These are phyloP conservation scores for Macroventuria anomochaeta DNA, from an alignment of 2,329 filamentous ascomycete genomes.

Conservation along the genomic window DNA sequence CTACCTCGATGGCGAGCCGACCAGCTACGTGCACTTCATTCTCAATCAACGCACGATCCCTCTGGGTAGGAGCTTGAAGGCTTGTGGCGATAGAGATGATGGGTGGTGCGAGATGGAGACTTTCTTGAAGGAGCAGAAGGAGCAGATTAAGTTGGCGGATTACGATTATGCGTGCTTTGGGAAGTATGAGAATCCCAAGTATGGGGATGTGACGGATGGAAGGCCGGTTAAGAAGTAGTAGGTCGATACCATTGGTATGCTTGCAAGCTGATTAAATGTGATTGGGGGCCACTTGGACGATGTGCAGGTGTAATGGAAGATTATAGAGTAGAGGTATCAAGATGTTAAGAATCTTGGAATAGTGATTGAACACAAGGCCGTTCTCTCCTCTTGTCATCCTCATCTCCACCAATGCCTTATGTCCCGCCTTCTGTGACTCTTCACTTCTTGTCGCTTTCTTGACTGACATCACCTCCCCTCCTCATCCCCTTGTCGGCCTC, in stretches of 20 bases:
- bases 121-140: constrained; percentile 68
- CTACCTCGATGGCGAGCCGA: constrained; percentile 62
- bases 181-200: constrained; percentile 57
- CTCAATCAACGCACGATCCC: constrained; percentile 77
- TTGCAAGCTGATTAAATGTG: not conserved
- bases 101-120: constrained; percentile 78
- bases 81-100: constrained; percentile 71
- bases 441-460: not conserved
- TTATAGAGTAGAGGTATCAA: not conserved
- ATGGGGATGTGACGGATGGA: constrained; percentile 60
- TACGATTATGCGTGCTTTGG: constrained; percentile 73
- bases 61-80: constrained; percentile 68
- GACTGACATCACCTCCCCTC: not conserved
- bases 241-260: not conserved
- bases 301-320: not conserved
- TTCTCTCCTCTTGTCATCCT: not conserved
- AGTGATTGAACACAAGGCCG: too few species aligned
- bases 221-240: constrained; percentile 45
- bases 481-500: constrained; percentile 2
- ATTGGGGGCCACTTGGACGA: not conserved
- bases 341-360: not conserved
- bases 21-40: constrained; percentile 75
- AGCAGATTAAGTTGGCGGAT: constrained; percentile 63
- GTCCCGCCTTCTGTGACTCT: too few species aligned
- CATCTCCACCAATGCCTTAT: too few species aligned